Evolutionary conservation across 2,329 filamentous ascomycete genomes (phyloP).

Genomic region (Arthroderma uncinatum): DNA sequence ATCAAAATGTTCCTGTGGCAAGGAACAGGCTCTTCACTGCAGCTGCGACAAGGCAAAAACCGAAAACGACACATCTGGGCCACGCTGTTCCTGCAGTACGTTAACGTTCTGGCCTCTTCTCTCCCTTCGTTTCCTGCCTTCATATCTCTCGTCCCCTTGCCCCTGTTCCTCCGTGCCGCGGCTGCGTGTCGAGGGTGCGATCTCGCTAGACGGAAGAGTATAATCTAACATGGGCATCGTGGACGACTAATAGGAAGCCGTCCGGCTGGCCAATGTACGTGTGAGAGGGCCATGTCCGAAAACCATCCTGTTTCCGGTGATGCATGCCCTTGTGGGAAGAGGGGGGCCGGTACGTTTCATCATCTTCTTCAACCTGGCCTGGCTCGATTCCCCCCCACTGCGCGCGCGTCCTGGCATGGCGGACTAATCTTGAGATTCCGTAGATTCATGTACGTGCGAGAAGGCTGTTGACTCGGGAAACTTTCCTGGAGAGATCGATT

Average conservation of each 20-base stretch:
- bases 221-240: slow-evolving; percentile 7
- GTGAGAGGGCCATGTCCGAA: slow-evolving; percentile 59
- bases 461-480: slow-evolving; percentile 54
- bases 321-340: slow-evolving; percentile 66
- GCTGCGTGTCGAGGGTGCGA: not conserved
- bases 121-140: not conserved
- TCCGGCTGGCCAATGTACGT: slow-evolving; percentile 70
- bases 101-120: slow-evolving; percentile 15
- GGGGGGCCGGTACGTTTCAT: slow-evolving; percentile 51
- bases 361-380: not conserved
- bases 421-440: slow-evolving; percentile 13
- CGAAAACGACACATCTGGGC: slow-evolving; percentile 64
- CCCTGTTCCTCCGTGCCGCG: slow-evolving; percentile 1
- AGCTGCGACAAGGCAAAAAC: slow-evolving; percentile 62
- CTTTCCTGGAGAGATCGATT: slow-evolving; percentile 69
- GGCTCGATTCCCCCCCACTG: not conserved
- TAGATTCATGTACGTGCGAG: slow-evolving; percentile 71
- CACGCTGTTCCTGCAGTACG: slow-evolving; percentile 71
- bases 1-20: slow-evolving; percentile 73
- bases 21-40: slow-evolving; percentile 78
- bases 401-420: not conserved
- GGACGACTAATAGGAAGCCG: slow-evolving; percentile 45
- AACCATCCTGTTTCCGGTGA: slow-evolving; percentile 51
- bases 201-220: slow-evolving; percentile 1
- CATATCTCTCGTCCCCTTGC: not conserved